These are phyloP conservation scores for Paramecium bursaria DNA, from an alignment of 73 alveolate species.

Conservation along the genomic window DNA sequence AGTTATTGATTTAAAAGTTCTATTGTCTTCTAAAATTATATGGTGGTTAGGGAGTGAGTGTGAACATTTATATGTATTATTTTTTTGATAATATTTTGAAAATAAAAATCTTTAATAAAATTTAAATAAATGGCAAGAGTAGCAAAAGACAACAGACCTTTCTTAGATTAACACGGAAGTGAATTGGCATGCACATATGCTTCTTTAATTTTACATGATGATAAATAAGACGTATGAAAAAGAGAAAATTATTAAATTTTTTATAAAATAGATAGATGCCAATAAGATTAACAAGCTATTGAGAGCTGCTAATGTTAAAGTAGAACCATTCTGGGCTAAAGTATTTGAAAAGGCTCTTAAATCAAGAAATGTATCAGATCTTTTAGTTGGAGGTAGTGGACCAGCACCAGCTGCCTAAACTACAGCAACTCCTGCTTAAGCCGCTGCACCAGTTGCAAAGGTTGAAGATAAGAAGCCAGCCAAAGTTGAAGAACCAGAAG, in stretches of 20 bases:
- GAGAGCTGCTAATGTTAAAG: constrained; percentile 87
- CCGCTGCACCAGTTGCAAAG: constrained; percentile 65
- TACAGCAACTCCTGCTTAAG: constrained; percentile 74
- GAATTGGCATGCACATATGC: constrained; percentile 60
- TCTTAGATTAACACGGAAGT: constrained; percentile 29
- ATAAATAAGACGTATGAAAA: constrained; percentile 30
- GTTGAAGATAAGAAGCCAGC: constrained; percentile 17
- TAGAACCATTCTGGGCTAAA: constrained; percentile 93
- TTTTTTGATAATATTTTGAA: constrained; percentile 32
- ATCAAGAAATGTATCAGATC: constrained; percentile 78
- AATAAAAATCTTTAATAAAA: no score
- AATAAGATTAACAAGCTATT: constrained; percentile 84
- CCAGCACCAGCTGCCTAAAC: constrained; percentile 68
- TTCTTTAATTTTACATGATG: constrained; percentile 41
- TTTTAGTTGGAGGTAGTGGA: constrained; percentile 83
- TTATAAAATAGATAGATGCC: constrained; percentile 62
- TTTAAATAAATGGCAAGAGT: constrained; percentile 56
- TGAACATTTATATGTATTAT: constrained; percentile 34
- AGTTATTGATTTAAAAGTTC: neutral
- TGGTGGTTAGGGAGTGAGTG: constrained; percentile 52
- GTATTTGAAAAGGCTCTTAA: constrained; percentile 90
- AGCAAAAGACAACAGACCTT: constrained; percentile 58
- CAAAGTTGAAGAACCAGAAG: constrained; percentile 58
- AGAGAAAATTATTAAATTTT: no score
- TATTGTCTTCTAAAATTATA: constrained; percentile 10